These are phyloP conservation scores for Takakia lepidozioides DNA, from an alignment of 225 moss, liverwort and hornwort genomes.

Conservation along the genomic window DNA sequence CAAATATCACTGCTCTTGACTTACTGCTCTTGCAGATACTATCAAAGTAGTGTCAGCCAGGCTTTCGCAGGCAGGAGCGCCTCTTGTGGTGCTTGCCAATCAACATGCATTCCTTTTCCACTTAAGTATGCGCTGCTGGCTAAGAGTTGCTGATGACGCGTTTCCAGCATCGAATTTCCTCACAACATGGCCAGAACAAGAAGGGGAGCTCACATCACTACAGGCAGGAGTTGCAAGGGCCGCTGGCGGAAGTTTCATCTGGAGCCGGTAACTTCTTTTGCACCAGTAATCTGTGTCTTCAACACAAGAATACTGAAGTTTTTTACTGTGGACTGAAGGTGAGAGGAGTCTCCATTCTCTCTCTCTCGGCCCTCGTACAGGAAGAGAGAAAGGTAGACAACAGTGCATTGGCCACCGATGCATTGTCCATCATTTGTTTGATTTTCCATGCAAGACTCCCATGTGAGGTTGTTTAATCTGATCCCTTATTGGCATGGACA, in stretches of 20 bases:
- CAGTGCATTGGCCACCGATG: no score
- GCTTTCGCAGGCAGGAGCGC: conserved; percentile 73
- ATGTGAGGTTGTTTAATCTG: no score
- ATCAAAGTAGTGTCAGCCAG: conserved; percentile 83
- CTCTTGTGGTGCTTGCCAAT: conserved; percentile 83
- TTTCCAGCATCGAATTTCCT: conserved; percentile 74
- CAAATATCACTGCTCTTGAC: no score
- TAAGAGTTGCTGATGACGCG: conserved; percentile 76
- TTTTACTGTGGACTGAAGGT: no score
- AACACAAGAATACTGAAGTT: not conserved
- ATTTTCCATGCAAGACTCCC: no score
- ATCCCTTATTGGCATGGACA: conserved; percentile 20
- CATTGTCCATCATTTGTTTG: no score
- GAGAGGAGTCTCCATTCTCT: no score
- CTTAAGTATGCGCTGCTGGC: conserved; percentile 81
- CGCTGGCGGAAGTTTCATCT: conserved; percentile 49
- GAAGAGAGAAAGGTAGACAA: no score
- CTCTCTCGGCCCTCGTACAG: no score
- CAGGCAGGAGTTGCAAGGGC: conserved; percentile 56
- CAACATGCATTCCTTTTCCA: conserved; percentile 90
- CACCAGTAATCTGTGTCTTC: not conserved
- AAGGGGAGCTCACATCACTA: conserved; percentile 55
- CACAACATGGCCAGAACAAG: conserved; percentile 50
- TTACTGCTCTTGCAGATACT: conserved; percentile 23
- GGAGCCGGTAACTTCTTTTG: conserved; percentile 48